Evolutionary conservation across 306 rosid species (phyloP).

Genomic region (Prunus kanzakura): DNA sequence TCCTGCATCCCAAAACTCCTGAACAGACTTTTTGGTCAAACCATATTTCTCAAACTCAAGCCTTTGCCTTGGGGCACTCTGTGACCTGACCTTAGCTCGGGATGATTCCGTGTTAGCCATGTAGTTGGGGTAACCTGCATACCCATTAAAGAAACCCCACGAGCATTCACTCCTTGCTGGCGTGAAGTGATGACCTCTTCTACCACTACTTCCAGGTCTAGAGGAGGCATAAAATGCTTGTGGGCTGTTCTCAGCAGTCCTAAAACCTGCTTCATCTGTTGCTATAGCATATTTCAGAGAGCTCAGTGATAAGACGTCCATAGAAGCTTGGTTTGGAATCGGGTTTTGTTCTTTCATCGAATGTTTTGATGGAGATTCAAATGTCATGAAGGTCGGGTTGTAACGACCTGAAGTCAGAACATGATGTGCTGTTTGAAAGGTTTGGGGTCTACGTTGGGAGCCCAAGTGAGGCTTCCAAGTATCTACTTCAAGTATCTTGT

Average conservation of each 20-base stretch:
- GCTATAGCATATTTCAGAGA: conserved; percentile 39
- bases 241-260: conserved; percentile 66
- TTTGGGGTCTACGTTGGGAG: conserved; percentile 36
- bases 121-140: conserved; percentile 66
- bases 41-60: conserved; percentile 61
- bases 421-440: conserved; percentile 42
- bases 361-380: conserved; percentile 58
- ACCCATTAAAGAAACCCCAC: conserved; percentile 57
- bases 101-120: conserved; percentile 91
- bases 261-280: conserved; percentile 45
- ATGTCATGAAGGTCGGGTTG: conserved; percentile 25
- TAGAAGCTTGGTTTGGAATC: conserved; percentile 38
- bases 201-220: conserved; percentile 52
- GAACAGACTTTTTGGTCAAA: conserved; percentile 38
- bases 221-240: conserved; percentile 60
- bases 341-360: conserved; percentile 35
- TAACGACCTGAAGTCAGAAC: conserved; percentile 34
- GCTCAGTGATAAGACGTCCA: conserved; percentile 26
- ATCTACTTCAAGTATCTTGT: conserved; percentile 95
- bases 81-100: conserved; percentile 85
- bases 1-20: conserved; percentile 53
- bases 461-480: conserved; percentile 85
- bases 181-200: conserved; percentile 60
- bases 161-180: conserved; percentile 80
- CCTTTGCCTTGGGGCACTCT: conserved; percentile 92